Base-by-base conservation (phyloP, 345 rosid genomes). In the Pistacia integerrima region DNA sequence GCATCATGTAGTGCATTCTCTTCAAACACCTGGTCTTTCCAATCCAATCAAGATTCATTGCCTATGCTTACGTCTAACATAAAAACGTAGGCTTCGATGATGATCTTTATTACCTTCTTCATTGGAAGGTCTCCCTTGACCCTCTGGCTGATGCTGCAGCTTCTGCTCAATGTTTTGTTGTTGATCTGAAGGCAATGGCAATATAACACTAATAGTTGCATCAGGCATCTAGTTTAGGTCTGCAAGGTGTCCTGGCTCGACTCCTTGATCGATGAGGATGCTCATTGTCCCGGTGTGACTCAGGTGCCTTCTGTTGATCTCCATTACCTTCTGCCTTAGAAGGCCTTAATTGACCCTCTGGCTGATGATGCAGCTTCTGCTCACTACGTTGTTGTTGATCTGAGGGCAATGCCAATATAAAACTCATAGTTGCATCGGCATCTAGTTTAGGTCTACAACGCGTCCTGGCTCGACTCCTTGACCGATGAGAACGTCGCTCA, bases 51-150 rank as follows among this genome's bases (percentile, higher is more conserved):
- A 71, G 20, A 41, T 38, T 54, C 8, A 41, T 14, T 25, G 56
- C 8, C 64, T 22, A 44, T 2, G 12, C 58, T 36, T 60, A 16
- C n/a, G 67, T 72, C 75, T 72, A 17, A 60, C 22, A 56, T 44
- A 60, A 60, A 60, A 5, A 0, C 44, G 46, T 4, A 10, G 14
- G 57, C 22, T 11, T 18, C 8, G 13, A 25, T 25, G 8, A 59
- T 2, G 14, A 60, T 60, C 22, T 60, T 25, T 20, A 8, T 30
- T 33, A 17, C 44, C 75, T 59, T 55, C 64, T 58, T 13, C 22
- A 3, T 67, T 38, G 17, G 18, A 63, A 25, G 61, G 72, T n/a
- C 67, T 72, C 28, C 67, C 76, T 65, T 9, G 73, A 72, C 10
- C 30, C 62, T 48, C 33, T 12, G 49, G 55, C 63, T 2, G 66